Conservation (phyloP, 305 asterid genomes). For the Plantago coronopus region DNA sequence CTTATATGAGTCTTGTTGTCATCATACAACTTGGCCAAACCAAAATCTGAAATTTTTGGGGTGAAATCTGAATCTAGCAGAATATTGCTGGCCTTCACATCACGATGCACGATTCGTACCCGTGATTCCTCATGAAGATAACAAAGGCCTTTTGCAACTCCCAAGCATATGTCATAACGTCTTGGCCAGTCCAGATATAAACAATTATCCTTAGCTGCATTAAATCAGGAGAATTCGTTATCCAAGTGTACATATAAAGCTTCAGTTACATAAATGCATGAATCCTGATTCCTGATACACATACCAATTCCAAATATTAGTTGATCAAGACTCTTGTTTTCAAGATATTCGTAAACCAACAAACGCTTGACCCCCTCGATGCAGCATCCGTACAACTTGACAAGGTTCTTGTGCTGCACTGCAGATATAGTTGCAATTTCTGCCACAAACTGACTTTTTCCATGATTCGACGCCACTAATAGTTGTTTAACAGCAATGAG, state of each 20-base stretch:
- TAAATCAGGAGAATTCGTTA: slow-evolving; percentile 10
- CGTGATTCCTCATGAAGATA: slow-evolving; percentile 58
- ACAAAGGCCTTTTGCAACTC: slow-evolving; percentile 47
- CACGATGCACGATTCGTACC: slow-evolving; percentile 42
- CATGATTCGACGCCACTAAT: slow-evolving; percentile 49
- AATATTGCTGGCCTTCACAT: slow-evolving; percentile 51
- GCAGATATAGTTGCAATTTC: slow-evolving; percentile 62
- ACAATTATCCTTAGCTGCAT: slow-evolving; percentile 24
- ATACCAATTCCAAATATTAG: slow-evolving; percentile 37
- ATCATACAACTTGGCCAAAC: slow-evolving; percentile 51
- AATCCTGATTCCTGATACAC: neutral
- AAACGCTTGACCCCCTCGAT: slow-evolving; percentile 46
- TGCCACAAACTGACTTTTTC: slow-evolving; percentile 56
- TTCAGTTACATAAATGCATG: no score
- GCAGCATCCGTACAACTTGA: slow-evolving; percentile 56
- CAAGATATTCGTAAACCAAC: slow-evolving; percentile 55
- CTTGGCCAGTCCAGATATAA: slow-evolving; percentile 40
- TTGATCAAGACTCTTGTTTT: slow-evolving; percentile 52
- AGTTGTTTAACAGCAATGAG: slow-evolving; percentile 49
- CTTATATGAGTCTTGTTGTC: slow-evolving; percentile 50
- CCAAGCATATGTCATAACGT: slow-evolving; percentile 45
- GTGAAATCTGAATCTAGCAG: slow-evolving; percentile 40
- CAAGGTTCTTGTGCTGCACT: slow-evolving; percentile 64
- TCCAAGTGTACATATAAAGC: neutral
- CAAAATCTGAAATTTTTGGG: slow-evolving; percentile 57